Evolutionary conservation across 768 basidiomycete species (phyloP), one percentile per base, ranked within the genome.

Genomic region (Hysterangium stoloniferum): DNA sequence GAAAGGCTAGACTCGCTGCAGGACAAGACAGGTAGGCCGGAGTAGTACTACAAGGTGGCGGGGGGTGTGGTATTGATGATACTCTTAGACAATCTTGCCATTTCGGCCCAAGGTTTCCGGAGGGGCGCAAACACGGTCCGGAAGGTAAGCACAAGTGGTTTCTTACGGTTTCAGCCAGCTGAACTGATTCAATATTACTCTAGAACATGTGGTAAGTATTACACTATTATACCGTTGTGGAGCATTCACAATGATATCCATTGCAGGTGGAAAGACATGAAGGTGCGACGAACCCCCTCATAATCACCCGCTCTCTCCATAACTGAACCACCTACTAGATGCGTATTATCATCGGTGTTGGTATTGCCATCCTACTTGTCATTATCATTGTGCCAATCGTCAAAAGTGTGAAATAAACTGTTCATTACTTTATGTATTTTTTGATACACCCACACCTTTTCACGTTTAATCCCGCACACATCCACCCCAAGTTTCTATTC

Each of bases 91-190:
- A 96, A 86, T 64, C 79, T 99, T 50, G 95, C 96, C 27, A 89
- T 95, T 35, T 96, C 93, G 22, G 96, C 96, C n/a, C 95, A 99
- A 71, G 92, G 93, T 24, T 99, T 99, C 81, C 84, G 93, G 55
- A 79, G 92, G 57, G 94, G 96, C 57, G 96, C 96, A 46, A 97
- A 97, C 71, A 78, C 90, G 54, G 96, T 99, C 47, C 83, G 96
- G 66, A 99, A 98, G 80, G 91, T 93, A 62, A 58, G 80, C 74
- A 22, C 22, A 6, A 20, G 37, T 37, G 32, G n/a, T 32, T 44
- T 33, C 17, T 46, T 48, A 24, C 20, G 40, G 12, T 27, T n/a
- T 32, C 12, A 33, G 68, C 70, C 68, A 67, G 67, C 64, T 62
- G 62, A 55, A 56, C 35, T n/a, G n/a, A 42, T 28, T 29, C n/a